phyloP scores from a whole-genome alignment of 257 asterid species.

The Marsdenia floribunda region DNA sequence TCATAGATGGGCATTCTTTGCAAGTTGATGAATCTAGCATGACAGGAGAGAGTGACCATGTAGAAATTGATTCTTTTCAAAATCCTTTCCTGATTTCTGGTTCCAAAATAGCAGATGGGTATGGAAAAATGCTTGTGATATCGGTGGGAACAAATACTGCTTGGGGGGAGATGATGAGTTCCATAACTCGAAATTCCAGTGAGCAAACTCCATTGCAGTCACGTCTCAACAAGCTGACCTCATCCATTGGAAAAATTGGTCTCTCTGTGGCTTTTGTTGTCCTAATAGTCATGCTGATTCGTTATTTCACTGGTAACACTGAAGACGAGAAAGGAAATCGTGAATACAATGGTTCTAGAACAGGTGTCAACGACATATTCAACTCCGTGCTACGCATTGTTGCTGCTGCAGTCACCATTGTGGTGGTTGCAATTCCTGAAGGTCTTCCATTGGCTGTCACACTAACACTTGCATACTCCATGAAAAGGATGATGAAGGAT shows the following conservation, averaged over 20 bases:
- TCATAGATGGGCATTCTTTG: slow-evolving; percentile 8
- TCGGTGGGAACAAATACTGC: slow-evolving; percentile 28
- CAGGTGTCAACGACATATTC: slow-evolving; percentile 24
- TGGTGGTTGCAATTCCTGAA: slow-evolving; percentile 45
- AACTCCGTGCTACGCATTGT: slow-evolving; percentile 28
- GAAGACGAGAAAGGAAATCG: slow-evolving; percentile 25
- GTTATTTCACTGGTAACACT: slow-evolving; percentile 31
- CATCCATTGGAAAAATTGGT: slow-evolving; percentile 39
- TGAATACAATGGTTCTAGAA: slow-evolving; percentile 22
- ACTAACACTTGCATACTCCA: slow-evolving; percentile 36
- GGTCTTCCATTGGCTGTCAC: slow-evolving; percentile 42
- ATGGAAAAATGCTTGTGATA: slow-evolving; percentile 9
- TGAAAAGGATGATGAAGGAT: slow-evolving; percentile 44
- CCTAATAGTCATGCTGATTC: slow-evolving; percentile 30
- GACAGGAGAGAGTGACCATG: slow-evolving; percentile 4
- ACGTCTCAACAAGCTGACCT: slow-evolving; percentile 34
- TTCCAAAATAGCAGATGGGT: slow-evolving; percentile 7
- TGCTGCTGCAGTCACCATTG: slow-evolving; percentile 39
- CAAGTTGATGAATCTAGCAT: slow-evolving; percentile 8
- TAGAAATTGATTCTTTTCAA: background rate
- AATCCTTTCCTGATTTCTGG: slow-evolving; percentile 5
- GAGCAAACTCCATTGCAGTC: slow-evolving; percentile 37
- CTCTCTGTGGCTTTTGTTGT: slow-evolving; percentile 36
- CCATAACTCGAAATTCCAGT: slow-evolving; percentile 21
- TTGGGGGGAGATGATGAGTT: slow-evolving; percentile 34